A percentile compares a stretch with the other conserved stretches of the same genome.
phyloP scores from a whole-genome alignment of 208 protist genomes.

The Angomonas desouzai region DNA sequence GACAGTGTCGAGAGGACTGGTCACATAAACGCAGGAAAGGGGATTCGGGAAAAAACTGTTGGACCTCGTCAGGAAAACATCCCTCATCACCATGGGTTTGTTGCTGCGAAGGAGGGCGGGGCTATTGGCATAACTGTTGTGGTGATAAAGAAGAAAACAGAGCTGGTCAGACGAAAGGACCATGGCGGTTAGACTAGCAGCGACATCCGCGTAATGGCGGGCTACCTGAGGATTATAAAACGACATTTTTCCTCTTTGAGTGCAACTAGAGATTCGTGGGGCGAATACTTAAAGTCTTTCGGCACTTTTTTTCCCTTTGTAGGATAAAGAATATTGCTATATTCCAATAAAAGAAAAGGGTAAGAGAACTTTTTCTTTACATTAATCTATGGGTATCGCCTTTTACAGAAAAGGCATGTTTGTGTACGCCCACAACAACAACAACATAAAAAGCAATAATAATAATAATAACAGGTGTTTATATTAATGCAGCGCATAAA shows the following conservation, averaged over 20 bases:
- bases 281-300: too few relatives aligned
- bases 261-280: too few relatives aligned
- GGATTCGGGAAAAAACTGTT: conserved; percentile 66
- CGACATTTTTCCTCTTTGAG: not conserved
- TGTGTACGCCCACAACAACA: conserved; percentile 13
- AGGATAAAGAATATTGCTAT: too few relatives aligned
- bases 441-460: not conserved
- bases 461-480: too few relatives aligned
- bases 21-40: conserved; percentile 74
- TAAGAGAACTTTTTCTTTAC: too few relatives aligned
- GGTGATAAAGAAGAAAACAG: conserved; percentile 76
- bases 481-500: too few relatives aligned
- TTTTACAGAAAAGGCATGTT: too few relatives aligned
- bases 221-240: conserved; percentile 9
- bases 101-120: conserved; percentile 66
- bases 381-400: too few relatives aligned
- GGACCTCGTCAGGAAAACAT: conserved; percentile 74
- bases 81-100: conserved; percentile 85
- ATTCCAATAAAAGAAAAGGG: conserved; percentile 7
- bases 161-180: conserved; percentile 58
- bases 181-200: conserved; percentile 57
- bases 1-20: conserved; percentile 44
- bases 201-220: conserved; percentile 21
- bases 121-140: conserved; percentile 78
- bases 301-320: too few relatives aligned